Conservation (phyloP, 331 rosid genomes). For the Malus hybrid region DNA sequence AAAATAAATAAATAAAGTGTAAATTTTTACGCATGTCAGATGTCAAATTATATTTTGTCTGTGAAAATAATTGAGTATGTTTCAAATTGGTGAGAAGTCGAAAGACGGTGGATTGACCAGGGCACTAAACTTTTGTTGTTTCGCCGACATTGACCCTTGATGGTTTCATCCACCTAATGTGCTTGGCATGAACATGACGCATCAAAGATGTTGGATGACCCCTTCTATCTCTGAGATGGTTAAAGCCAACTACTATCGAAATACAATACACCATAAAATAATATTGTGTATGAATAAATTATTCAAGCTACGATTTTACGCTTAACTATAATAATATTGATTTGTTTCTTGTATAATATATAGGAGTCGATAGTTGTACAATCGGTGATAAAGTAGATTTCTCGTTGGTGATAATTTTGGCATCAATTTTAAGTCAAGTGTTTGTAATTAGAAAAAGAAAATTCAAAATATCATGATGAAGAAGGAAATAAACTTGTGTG, state of each 20-base stretch:
- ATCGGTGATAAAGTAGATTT: too few relatives aligned
- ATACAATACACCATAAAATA: neutral
- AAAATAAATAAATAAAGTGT: too few relatives aligned
- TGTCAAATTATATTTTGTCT: too few relatives aligned
- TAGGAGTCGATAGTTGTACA: neutral
- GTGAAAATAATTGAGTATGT: too few relatives aligned
- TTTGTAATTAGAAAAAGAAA: neutral
- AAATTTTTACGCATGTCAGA: too few relatives aligned
- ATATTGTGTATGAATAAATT: neutral
- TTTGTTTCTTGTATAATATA: neutral
- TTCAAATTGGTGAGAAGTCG: neutral
- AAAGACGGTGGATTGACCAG: constrained; percentile 33
- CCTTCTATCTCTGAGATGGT: neutral
- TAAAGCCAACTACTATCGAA: neutral
- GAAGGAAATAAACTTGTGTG: too few relatives aligned
- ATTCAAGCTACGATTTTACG: neutral
- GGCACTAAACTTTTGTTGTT: constrained; percentile 6
- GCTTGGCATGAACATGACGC: neutral
- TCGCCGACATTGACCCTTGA: constrained; percentile 33
- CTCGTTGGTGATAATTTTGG: neutral
- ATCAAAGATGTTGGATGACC: neutral
- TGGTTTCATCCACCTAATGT: constrained; percentile 18
- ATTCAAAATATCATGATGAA: too few relatives aligned
- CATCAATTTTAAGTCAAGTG: neutral
- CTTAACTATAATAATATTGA: neutral